Conservation (phyloP, 768 basidiomycete genomes). For the Boletus coccyginus region DNA sequence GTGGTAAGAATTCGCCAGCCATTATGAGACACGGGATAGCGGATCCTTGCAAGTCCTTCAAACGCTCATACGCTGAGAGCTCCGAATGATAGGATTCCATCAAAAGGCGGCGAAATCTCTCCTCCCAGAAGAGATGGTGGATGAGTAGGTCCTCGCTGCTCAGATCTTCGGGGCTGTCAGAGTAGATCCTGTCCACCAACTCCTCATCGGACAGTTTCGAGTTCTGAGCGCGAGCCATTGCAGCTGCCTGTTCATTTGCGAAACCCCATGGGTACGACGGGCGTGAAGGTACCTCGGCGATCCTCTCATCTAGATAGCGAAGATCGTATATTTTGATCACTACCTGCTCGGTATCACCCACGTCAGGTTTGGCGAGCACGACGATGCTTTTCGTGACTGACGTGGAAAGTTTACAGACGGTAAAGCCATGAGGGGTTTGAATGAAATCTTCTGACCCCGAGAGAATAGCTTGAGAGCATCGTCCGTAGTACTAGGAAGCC, state of each 20-base stretch:
- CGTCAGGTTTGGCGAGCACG: constrained; percentile 1
- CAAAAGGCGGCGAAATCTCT: neutral
- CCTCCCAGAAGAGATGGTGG: neutral
- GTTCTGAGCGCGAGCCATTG: neutral
- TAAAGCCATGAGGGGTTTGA: neutral
- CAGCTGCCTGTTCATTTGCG: neutral
- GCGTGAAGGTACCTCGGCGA: neutral
- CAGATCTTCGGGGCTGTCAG: neutral
- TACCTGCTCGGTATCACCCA: neutral
- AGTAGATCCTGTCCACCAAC: neutral
- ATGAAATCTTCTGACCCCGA: neutral
- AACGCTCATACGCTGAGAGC: neutral
- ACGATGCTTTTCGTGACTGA: neutral
- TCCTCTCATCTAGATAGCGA: constrained; percentile 4
- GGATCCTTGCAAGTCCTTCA: constrained; percentile 2
- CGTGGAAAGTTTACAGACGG: neutral
- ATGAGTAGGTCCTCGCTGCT: neutral
- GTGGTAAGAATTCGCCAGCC: neutral
- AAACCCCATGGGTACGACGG: neutral
- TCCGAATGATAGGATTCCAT: neutral
- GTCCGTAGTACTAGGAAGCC: neutral
- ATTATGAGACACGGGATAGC: neutral
- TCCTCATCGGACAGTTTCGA: neutral
- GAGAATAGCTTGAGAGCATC: constrained; percentile 1
- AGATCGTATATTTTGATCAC: constrained; percentile 7